A percentile compares a stretch with the other conserved stretches of the same genome.
These are phyloP conservation scores for Xylariaceae sp. DNA, from an alignment of 2,329 filamentous ascomycete genomes.

Conservation along the genomic window DNA sequence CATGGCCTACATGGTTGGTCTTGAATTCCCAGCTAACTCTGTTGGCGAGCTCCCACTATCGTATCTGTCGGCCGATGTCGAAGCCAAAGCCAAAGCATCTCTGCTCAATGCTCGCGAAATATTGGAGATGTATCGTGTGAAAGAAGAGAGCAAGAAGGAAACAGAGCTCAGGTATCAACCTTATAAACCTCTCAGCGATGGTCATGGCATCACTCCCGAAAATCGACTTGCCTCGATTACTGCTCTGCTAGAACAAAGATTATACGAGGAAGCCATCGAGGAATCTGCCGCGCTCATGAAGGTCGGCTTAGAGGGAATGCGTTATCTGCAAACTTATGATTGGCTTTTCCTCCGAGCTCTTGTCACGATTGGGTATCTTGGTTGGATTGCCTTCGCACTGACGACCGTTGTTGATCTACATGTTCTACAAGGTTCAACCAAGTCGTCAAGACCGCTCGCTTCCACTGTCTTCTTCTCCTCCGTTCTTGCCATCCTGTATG, in stretches of 20 bases:
- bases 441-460: conserved; percentile 57
- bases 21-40: conserved; percentile 92
- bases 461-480: conserved; percentile 69
- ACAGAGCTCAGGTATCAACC: conserved; percentile 74
- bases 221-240: conserved; percentile 65
- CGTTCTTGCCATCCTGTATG: conserved; percentile 68
- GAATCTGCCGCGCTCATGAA: conserved; percentile 74
- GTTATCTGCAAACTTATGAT: conserved; percentile 96
- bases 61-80: conserved; percentile 67
- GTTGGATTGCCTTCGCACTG: conserved; percentile 91
- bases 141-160: conserved; percentile 77
- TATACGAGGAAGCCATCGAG: conserved; percentile 73
- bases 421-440: conserved; percentile 68
- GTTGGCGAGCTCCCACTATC: conserved; percentile 87
- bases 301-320: conserved; percentile 72
- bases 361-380: conserved; percentile 85
- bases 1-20: conserved; percentile 87
- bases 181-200: conserved; percentile 65
- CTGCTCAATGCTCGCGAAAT: conserved; percentile 82
- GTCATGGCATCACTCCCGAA: conserved; percentile 56
- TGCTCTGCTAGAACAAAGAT: conserved; percentile 59
- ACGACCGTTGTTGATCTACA: conserved; percentile 86
- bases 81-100: conserved; percentile 78
- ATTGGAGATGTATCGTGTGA: conserved; percentile 92
- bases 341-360: conserved; percentile 92